Evolutionary conservation across 805 yeast genomes (phyloP).

Genomic region (Ogataea methanolica): DNA sequence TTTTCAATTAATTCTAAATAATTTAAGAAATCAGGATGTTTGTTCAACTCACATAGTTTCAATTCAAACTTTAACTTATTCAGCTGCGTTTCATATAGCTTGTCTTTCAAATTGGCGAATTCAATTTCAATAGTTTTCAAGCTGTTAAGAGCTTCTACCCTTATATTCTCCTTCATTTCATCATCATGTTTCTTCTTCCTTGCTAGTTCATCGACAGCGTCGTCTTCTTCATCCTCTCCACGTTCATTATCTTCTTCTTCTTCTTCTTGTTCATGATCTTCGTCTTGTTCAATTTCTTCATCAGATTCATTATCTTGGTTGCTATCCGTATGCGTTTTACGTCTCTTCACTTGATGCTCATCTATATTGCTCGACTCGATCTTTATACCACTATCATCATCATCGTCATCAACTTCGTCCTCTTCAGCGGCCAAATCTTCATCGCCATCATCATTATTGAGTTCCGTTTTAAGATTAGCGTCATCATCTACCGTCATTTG

Average conservation of each 20-base stretch:
- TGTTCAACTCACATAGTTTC: conserved; percentile 79
- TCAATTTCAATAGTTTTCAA: conserved; percentile 78
- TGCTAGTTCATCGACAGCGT: conserved; percentile 20
- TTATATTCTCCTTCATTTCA: conserved; percentile 33
- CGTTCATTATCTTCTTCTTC: conserved; percentile 7
- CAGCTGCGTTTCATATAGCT: conserved; percentile 78
- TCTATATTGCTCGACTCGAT: conserved; percentile 2
- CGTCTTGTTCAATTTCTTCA: conserved; percentile 3
- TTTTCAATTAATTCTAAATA: conserved; percentile 68
- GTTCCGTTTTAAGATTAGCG: conserved; percentile 28
- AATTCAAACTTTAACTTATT: conserved; percentile 74
- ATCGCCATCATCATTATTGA: conserved; percentile 32
- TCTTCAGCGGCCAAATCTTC: conserved; percentile 2
- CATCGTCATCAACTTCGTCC: conserved; percentile 20
- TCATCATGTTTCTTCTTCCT: conserved; percentile 22
- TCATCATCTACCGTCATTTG: not conserved
- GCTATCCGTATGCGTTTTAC: too few species aligned
- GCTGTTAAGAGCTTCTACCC: conserved; percentile 64
- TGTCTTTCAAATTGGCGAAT: conserved; percentile 83
- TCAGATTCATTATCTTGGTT: conserved; percentile 3
- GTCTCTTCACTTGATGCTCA: conserved; percentile 1
- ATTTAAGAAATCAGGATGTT: conserved; percentile 83
- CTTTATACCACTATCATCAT: not conserved
- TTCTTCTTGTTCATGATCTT: conserved; percentile 12
- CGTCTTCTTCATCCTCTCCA: conserved; percentile 17